Conservation (phyloP, 169 alveolate genomes). For the Cryptosporidium sp. region DNA sequence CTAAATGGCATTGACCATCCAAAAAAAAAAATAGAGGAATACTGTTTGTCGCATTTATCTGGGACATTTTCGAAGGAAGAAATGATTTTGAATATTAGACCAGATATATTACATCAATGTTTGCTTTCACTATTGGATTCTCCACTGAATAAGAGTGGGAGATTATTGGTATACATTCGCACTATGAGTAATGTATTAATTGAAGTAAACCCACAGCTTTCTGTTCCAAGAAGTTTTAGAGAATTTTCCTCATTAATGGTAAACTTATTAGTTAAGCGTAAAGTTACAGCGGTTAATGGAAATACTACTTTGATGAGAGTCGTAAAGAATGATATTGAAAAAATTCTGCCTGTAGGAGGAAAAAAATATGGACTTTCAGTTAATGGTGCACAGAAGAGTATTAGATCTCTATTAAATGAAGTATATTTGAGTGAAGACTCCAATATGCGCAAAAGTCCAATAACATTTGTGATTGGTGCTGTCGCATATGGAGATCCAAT, state of each 20-base stretch:
- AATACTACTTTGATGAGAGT: slow-evolving; percentile 83
- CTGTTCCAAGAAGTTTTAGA: slow-evolving; percentile 87
- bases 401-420: slow-evolving; percentile 79
- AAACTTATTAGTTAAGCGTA: slow-evolving; percentile 83
- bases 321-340: slow-evolving; percentile 84
- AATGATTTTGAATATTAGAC: slow-evolving; percentile 84
- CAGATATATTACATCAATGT: slow-evolving; percentile 91
- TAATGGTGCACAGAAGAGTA: slow-evolving; percentile 81
- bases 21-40: slow-evolving; percentile 50
- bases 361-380: slow-evolving; percentile 85
- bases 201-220: slow-evolving; percentile 88
- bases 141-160: slow-evolving; percentile 84
- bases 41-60: not conserved
- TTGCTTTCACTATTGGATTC: slow-evolving; percentile 86
- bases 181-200: slow-evolving; percentile 86
- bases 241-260: slow-evolving; percentile 86
- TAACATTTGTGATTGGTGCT: slow-evolving; percentile 90
- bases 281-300: slow-evolving; percentile 84
- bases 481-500: slow-evolving; percentile 87
- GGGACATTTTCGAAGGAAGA: slow-evolving; percentile 59
- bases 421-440: slow-evolving; percentile 73
- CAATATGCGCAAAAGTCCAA: slow-evolving; percentile 66
- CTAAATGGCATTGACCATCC: slow-evolving; percentile 76
- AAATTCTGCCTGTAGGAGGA: slow-evolving; percentile 85
- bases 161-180: slow-evolving; percentile 83